Evolutionary conservation across 1,284 basidiomycete species (phyloP).

Genomic region (Ceratobasidium sp.): DNA sequence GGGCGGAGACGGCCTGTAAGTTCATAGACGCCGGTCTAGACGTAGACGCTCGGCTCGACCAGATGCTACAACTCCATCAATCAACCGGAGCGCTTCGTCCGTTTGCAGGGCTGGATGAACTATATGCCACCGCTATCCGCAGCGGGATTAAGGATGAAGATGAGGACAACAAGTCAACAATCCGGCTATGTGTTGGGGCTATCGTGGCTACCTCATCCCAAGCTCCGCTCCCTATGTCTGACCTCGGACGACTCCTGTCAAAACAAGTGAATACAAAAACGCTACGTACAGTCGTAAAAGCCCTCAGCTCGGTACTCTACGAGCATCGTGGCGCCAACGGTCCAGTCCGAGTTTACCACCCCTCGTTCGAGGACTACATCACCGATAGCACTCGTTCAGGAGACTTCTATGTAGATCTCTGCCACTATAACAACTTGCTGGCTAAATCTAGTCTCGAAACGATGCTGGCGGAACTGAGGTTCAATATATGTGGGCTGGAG

Average conservation of each 20-base stretch:
- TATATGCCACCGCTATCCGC: background rate
- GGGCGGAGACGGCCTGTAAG: conserved; percentile 10
- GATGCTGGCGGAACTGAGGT: conserved; percentile 7
- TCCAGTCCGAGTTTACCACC: conserved; percentile 38
- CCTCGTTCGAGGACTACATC: conserved; percentile 28
- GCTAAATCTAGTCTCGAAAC: conserved; percentile 3
- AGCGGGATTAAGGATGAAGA: background rate
- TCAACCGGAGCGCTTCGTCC: background rate
- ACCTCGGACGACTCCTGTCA: background rate
- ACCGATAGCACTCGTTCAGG: conserved; percentile 13
- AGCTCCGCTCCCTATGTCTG: background rate
- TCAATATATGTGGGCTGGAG: conserved; percentile 21
- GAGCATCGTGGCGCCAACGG: background rate
- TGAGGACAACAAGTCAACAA: background rate
- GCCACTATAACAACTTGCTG: background rate
- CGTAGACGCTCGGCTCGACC: background rate
- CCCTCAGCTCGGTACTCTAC: conserved; percentile 25
- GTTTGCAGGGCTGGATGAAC: background rate
- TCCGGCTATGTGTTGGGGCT: background rate
- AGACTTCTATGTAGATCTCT: background rate
- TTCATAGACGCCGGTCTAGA: conserved; percentile 7
- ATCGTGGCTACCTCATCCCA: background rate
- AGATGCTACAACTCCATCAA: background rate
- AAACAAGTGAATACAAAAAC: background rate
- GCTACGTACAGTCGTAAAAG: background rate